Evolutionary conservation across 2,329 filamentous ascomycete species (phyloP).

Genomic region (Clarireedia sp.): DNA sequence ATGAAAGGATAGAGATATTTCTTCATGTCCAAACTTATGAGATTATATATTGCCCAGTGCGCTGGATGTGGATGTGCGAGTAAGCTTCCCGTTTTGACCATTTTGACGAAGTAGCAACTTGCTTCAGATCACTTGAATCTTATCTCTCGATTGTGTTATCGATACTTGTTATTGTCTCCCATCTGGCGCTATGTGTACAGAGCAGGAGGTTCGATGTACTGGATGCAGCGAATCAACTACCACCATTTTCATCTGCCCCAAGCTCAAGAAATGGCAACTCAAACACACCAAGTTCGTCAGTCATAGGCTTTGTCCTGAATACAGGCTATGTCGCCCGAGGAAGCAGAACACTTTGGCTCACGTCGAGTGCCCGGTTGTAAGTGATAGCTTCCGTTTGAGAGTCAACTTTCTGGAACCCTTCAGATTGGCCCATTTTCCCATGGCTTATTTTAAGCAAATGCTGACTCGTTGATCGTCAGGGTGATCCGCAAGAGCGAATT

Average conservation of each 20-base stretch:
- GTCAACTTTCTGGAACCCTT: not conserved
- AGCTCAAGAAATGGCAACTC: slow-evolving; percentile 7
- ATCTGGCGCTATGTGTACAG: not conserved
- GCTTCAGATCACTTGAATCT: not conserved
- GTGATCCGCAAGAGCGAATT: not conserved
- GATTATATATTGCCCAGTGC: not conserved
- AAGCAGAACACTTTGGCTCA: slow-evolving; percentile 1
- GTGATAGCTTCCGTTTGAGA: not conserved
- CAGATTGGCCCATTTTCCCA: not conserved
- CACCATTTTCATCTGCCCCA: slow-evolving; percentile 5
- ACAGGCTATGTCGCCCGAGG: slow-evolving; percentile 1
- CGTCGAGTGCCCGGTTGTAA: slow-evolving; percentile 7
- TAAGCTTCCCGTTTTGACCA: not conserved
- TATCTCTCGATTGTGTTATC: not conserved
- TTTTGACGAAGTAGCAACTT: not conserved
- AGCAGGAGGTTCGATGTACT: slow-evolving; percentile 9
- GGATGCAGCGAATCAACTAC: slow-evolving; percentile 6
- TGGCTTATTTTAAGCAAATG: not conserved
- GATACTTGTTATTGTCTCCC: not conserved
- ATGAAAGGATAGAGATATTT: not conserved
- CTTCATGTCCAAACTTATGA: not conserved
- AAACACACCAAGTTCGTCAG: slow-evolving; percentile 5
- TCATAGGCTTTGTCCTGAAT: slow-evolving; percentile 3
- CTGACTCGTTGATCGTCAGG: not conserved
- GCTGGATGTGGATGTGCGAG: not conserved